Conservation (phyloP, 495 filamentous ascomycete species). For the Aspergillus avenaceus region DNA sequence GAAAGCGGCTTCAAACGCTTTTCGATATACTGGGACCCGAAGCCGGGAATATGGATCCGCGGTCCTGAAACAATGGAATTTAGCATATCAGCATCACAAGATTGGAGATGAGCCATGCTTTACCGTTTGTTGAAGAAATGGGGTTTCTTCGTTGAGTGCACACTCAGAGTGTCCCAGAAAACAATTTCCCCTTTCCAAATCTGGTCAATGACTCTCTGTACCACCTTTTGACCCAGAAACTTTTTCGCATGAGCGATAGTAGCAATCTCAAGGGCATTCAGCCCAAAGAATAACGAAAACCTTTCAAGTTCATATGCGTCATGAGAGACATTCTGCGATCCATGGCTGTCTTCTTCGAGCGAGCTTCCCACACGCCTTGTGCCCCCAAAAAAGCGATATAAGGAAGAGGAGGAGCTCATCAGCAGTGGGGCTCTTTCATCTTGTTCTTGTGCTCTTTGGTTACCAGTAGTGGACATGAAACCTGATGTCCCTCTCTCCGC, state of each 20-base stretch:
- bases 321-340: constrained; percentile 5
- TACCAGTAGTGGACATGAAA: constrained; percentile 6
- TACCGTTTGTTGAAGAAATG: constrained; percentile 72
- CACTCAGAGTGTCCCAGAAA: constrained; percentile 82
- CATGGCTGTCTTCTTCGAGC: constrained; percentile 5
- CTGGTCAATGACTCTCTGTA: constrained; percentile 83
- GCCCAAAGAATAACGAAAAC: constrained; percentile 63
- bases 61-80: constrained; percentile 32
- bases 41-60: constrained; percentile 82
- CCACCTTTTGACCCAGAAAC: constrained; percentile 78
- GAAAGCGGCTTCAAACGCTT: constrained; percentile 83
- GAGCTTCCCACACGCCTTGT: constrained; percentile 11
- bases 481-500: constrained; percentile 23
- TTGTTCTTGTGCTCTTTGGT: not conserved
- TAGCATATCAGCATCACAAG: constrained; percentile 2
- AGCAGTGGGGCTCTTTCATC: constrained; percentile 32
- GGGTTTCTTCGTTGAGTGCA: constrained; percentile 73
- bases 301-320: constrained; percentile 47
- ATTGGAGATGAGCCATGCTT: not conserved
- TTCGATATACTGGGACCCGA: constrained; percentile 86
- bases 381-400: constrained; percentile 18
- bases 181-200: constrained; percentile 92
- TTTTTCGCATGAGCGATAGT: constrained; percentile 84
- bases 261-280: constrained; percentile 89
- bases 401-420: constrained; percentile 22